Evolutionary conservation across 2,329 filamentous ascomycete genomes (phyloP).

Genomic region (Pseudogymnoascus sp.): DNA sequence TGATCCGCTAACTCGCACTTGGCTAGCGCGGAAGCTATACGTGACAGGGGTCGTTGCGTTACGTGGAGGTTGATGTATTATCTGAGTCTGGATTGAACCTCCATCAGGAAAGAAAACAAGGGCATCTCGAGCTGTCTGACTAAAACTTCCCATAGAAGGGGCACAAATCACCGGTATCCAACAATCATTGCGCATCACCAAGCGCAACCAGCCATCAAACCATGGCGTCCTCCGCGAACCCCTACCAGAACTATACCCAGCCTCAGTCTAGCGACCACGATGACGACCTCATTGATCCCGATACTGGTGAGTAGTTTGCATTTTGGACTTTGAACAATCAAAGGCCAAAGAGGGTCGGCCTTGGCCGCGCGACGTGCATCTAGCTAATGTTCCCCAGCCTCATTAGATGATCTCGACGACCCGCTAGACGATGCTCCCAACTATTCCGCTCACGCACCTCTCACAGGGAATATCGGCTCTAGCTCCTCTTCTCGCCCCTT

Average conservation of each 20-base stretch:
- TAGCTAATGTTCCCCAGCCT: constrained; percentile 44
- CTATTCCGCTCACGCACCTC: constrained; percentile 64
- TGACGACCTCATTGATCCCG: constrained; percentile 69
- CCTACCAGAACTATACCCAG: constrained; percentile 51
- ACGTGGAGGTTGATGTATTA: constrained; percentile 3
- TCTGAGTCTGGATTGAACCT: not conserved
- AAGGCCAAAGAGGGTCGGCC: not conserved
- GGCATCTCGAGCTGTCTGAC: not conserved
- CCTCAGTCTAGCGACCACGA: constrained; percentile 45
- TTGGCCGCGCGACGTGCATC: not conserved
- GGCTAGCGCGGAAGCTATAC: not conserved
- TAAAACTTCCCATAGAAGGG: not conserved
- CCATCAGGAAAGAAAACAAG: not conserved
- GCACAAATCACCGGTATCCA: not conserved
- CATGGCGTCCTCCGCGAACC: constrained; percentile 33
- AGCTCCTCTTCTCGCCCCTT: constrained; percentile 47
- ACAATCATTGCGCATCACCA: constrained; percentile 1
- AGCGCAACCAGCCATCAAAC: constrained; percentile 7
- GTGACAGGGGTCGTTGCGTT: constrained; percentile 6
- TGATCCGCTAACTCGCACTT: not conserved
- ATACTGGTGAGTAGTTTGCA: constrained; percentile 52
- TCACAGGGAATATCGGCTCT: constrained; percentile 69
- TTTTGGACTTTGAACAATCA: constrained; percentile 10
- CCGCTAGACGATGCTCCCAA: constrained; percentile 52
- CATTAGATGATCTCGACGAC: constrained; percentile 89